These are phyloP conservation scores for Yarrowia alimentaria DNA, from an alignment of 805 yeast genomes.

Conservation along the genomic window DNA sequence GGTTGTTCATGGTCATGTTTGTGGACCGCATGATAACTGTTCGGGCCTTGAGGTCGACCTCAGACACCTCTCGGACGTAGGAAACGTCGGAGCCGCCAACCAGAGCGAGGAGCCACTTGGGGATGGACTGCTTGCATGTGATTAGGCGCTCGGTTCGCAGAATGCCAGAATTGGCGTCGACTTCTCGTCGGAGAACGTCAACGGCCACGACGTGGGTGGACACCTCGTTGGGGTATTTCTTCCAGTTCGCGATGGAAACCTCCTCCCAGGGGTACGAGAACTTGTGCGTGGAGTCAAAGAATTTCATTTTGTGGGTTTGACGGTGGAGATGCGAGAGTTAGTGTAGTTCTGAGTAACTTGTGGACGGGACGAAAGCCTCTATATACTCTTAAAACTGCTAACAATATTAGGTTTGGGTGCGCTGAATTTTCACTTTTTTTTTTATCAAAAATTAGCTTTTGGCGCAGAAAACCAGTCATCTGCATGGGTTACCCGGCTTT, in stretches of 20 bases:
- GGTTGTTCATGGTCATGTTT: conserved; percentile 74
- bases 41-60: conserved; percentile 64
- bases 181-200: conserved; percentile 75
- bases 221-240: conserved; percentile 90
- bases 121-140: conserved; percentile 83
- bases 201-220: conserved; percentile 93
- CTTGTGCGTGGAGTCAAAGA: conserved; percentile 65
- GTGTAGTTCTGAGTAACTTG: no score
- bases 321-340: no score
- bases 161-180: conserved; percentile 52
- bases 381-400: no score
- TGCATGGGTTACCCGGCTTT: no score
- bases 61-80: conserved; percentile 85
- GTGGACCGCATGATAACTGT: conserved; percentile 79
- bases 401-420: no score
- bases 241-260: conserved; percentile 95
- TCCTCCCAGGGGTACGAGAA: conserved; percentile 90
- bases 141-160: conserved; percentile 82
- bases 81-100: conserved; percentile 74
- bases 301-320: conserved; percentile 75
- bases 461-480: no score
- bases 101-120: conserved; percentile 69
- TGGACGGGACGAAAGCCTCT: no score
- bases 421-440: no score
- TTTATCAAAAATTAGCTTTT: no score